Evolutionary conservation across 176 grass and related monocot genomes (phyloP).

Genomic region (Bothriochloa decipiens): DNA sequence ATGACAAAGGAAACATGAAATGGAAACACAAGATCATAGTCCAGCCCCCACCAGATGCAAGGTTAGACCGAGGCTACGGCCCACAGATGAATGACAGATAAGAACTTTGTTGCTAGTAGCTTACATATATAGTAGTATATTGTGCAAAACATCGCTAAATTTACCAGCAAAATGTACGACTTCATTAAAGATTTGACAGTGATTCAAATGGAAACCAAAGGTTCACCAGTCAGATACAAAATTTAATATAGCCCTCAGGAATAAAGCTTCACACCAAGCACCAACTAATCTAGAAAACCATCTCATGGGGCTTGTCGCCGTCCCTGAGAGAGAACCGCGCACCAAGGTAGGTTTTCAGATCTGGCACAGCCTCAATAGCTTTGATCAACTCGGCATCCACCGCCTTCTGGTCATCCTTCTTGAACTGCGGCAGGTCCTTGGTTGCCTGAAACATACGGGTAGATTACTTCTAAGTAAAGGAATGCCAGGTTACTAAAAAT

Average conservation of each 20-base stretch:
- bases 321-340: slow-evolving; percentile 83
- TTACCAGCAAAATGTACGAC: slow-evolving; percentile 11
- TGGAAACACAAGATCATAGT: neutral
- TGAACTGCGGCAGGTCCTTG: slow-evolving; percentile 64
- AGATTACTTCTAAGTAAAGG: neutral
- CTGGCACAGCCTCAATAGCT: slow-evolving; percentile 70
- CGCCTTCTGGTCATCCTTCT: slow-evolving; percentile 89
- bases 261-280: slow-evolving; percentile 17
- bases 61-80: neutral
- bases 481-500: neutral
- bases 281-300: slow-evolving; percentile 73
- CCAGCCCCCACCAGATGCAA: neutral
- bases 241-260: slow-evolving; percentile 27
- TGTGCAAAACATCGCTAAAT: slow-evolving; percentile 3
- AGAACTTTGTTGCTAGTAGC: neutral
- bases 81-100: neutral
- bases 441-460: slow-evolving; percentile 46
- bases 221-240: slow-evolving; percentile 42
- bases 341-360: slow-evolving; percentile 77
- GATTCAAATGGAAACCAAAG: slow-evolving; percentile 38
- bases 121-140: slow-evolving; percentile 28
- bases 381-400: slow-evolving; percentile 67
- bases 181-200: slow-evolving; percentile 30
- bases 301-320: slow-evolving; percentile 86
- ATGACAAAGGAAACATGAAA: neutral